A percentile compares a stretch with the other conserved stretches of the same genome.
These are phyloP conservation scores for Neurospora sublineolata DNA, from an alignment of 495 filamentous ascomycete species.

Conservation along the genomic window DNA sequence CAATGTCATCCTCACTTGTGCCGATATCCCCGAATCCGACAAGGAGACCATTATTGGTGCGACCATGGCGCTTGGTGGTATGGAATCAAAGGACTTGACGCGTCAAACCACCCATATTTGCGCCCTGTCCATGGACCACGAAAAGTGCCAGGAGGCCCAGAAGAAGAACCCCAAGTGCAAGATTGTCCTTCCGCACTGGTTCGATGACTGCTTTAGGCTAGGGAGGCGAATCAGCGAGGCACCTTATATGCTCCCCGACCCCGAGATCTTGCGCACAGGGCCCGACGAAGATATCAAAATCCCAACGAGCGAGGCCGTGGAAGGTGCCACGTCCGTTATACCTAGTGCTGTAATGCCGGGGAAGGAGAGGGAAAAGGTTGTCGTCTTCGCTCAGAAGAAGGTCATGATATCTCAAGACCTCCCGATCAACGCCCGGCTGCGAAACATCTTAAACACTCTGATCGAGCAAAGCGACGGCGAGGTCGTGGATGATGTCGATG, in stretches of 20 bases:
- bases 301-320: constrained; percentile 46
- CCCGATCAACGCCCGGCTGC: constrained; percentile 50
- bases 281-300: constrained; percentile 44
- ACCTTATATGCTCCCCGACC: constrained; percentile 80
- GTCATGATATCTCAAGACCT: constrained; percentile 64
- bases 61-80: constrained; percentile 78
- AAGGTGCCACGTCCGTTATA: constrained; percentile 60
- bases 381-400: constrained; percentile 56
- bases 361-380: constrained; percentile 21
- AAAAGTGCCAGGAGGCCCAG: constrained; percentile 53
- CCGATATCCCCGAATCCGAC: constrained; percentile 76
- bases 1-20: constrained; percentile 61
- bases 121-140: constrained; percentile 61
- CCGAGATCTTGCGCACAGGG: constrained; percentile 54
- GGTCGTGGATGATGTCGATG: constrained; percentile 52
- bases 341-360: constrained; percentile 36
- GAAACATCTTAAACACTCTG: constrained; percentile 54
- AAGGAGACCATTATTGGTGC: constrained; percentile 87
- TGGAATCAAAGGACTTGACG: constrained; percentile 57
- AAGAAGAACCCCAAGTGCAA: constrained; percentile 57
- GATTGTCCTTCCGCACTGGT: constrained; percentile 96
- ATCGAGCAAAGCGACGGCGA: constrained; percentile 57
- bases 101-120: constrained; percentile 79
- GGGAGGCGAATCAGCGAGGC: constrained; percentile 75
- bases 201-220: constrained; percentile 91